Percentiles rank a stretch among this genome's conserved stretches.
Evolutionary conservation across 345 rosid genomes (phyloP).

Genomic region (Abelmoschus esculentus): DNA sequence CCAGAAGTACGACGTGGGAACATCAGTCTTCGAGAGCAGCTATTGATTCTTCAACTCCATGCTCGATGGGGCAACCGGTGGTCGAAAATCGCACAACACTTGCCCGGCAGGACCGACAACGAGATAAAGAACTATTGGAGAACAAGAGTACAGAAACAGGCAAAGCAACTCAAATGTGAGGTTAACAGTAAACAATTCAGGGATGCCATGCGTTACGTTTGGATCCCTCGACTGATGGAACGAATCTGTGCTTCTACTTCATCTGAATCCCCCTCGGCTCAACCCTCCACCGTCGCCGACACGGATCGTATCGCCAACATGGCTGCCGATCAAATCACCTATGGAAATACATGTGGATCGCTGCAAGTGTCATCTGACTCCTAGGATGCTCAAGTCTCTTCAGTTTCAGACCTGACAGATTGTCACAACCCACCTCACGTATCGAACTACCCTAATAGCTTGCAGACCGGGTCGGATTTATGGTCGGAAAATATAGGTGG

Average conservation of each 20-base stretch:
- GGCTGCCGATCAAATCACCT: neutral
- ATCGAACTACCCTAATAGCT: neutral
- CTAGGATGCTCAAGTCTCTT: neutral
- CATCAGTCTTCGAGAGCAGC: neutral
- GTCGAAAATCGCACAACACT: neutral
- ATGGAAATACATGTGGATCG: neutral
- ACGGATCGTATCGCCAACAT: no score
- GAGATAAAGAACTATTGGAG: neutral
- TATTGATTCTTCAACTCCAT: neutral
- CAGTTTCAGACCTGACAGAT: neutral
- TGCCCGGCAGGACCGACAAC: neutral
- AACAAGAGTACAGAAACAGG: neutral
- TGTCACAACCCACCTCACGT: neutral
- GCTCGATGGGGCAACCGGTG: neutral
- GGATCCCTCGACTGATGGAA: neutral
- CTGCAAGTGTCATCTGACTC: neutral
- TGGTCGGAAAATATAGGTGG: neutral
- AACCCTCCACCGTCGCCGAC: neutral
- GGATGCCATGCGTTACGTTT: neutral
- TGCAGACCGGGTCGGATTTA: neutral
- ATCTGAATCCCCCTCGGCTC: neutral
- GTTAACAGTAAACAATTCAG: neutral
- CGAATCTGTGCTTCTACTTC: neutral
- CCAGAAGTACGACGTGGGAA: neutral
- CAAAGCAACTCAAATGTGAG: neutral